Evolutionary conservation across 257 asterid species (phyloP), one percentile per base, ranked within the genome.

Genomic region (Echites panduratus): DNA sequence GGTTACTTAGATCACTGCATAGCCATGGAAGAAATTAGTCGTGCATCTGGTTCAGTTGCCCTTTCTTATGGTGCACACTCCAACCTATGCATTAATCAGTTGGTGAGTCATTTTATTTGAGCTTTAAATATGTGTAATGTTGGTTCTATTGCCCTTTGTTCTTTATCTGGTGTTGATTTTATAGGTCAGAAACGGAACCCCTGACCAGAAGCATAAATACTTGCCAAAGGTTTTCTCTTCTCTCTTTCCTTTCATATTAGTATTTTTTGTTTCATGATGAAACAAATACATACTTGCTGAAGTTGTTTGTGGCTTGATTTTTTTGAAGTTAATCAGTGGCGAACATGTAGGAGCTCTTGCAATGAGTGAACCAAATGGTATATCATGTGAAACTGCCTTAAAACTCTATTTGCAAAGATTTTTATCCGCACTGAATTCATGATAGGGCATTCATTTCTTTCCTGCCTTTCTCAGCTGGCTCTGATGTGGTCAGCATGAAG

Each of bases 281-380:
- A 47, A 56, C 41, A 12, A 49, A 38, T 11, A 7, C 17, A 22
- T 64, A 27, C 61, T 22, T 49, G 59, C 68, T 75, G 1, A 76
- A 75, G 22, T 19, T 76, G 53, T 73, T 48, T 75, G 54, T 77
- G 41, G 70, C 58, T 69, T 83, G 54, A 82, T 79, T 70, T 68
- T 32, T 62, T 73, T 89, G 92, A 78, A 95, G 99, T 87, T 95
- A 76, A 87, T 95, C 76, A 84, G 88, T 44, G 99, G 99, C 70
- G 98, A 90, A 85, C 98, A 95, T 73, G 88, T 95, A 5, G 99
- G 99, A 81, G 98, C 99, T 82, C 99, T 95, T 82, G 98, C 98
- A 65, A 92, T 95, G 99, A 95, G 99, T 77, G 99, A 95, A 83
- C 98, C 99, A 56, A 90, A 95, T 82, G 96, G 98, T 95, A 87